Base-by-base conservation (phyloP, 1,139 yeast species). In the Yamadazyma pseudoaaseri region DNA sequence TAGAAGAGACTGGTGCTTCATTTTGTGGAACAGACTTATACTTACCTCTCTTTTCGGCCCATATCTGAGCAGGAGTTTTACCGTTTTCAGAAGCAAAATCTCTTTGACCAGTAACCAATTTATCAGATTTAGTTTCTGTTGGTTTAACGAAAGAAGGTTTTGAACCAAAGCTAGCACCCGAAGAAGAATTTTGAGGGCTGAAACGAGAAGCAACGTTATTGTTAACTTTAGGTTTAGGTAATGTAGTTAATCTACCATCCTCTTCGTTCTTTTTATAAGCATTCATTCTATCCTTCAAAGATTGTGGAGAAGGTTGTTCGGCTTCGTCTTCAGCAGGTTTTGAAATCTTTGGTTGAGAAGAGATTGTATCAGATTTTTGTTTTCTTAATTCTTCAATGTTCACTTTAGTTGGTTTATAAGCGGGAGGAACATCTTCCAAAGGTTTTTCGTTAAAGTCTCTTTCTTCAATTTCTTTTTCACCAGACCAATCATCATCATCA, bases 11-110 rank as follows among this genome's bases (percentile, higher is more conserved):
- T 4, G 55, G 48, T 11, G 49, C 58, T 11, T 49, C 58, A 1
- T 48, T 53, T 16, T 49, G 45, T 16, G 62, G 45, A 29, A 71
- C 78, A 25, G 68, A 66, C 48, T 68, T 73, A 49, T 65, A 76
- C 48, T 77, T 73, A 32, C 86, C 92, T 56, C 82, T 81, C 68
- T 81, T 86, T 58, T 86, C 96, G 14, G 97, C 97, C 97, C 97
- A 89, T 24, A 86, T 54, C 60, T 89, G 97, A 23, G 96, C 96
- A 20, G 97, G 97, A 3, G 96, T 85, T 62, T 86, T 86, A 41
- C 96, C 96, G 38, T 74, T 77, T 44, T 75, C 76, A 33, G 86
- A 68, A 41, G 79, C 95, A 56, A 79, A 84, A 54, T 82, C 75
- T 58, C 81, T 76, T 36, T 81, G 75, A 24, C 90, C 95, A 31